Percentiles rank a stretch among this genome's conserved stretches.
Conservation (phyloP, 2,329 filamentous ascomycete genomes). For the Zarea fungicola region DNA sequence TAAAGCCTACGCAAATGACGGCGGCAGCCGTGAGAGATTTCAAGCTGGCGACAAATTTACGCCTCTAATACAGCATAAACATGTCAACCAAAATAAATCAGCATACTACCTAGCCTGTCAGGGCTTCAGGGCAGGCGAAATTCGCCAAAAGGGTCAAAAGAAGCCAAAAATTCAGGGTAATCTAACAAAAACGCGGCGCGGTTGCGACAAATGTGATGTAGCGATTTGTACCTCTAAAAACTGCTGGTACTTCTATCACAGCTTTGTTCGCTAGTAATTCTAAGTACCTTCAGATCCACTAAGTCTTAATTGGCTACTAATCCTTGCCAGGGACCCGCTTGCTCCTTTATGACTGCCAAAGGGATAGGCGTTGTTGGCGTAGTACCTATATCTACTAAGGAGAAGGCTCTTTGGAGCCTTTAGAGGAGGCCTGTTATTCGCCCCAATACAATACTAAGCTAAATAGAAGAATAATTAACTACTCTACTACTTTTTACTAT, state of each 20-base stretch:
- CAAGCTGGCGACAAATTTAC: conserved; percentile 11
- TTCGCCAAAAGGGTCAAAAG: neutral
- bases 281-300: neutral
- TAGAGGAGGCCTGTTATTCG: too few relatives aligned
- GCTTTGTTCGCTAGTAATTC: neutral
- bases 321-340: neutral
- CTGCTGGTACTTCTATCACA: neutral
- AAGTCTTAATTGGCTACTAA: neutral
- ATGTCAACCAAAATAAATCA: conserved; percentile 10
- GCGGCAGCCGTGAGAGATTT: neutral
- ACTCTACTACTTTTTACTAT: too few relatives aligned
- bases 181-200: neutral
- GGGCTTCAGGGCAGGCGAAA: neutral
- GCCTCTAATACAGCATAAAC: conserved; percentile 9
- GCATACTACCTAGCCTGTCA: neutral
- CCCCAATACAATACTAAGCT: too few relatives aligned
- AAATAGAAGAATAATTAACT: too few relatives aligned
- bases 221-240: neutral
- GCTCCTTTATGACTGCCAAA: neutral
- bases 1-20: neutral
- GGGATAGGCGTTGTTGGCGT: too few relatives aligned
- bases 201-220: neutral
- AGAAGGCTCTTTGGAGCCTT: too few relatives aligned
- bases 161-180: neutral
- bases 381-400: too few relatives aligned